A percentile compares a stretch with the other conserved stretches of the same genome.
Evolutionary conservation across 768 basidiomycete species (phyloP).

Genomic region (Kwoniella bestiolae): DNA sequence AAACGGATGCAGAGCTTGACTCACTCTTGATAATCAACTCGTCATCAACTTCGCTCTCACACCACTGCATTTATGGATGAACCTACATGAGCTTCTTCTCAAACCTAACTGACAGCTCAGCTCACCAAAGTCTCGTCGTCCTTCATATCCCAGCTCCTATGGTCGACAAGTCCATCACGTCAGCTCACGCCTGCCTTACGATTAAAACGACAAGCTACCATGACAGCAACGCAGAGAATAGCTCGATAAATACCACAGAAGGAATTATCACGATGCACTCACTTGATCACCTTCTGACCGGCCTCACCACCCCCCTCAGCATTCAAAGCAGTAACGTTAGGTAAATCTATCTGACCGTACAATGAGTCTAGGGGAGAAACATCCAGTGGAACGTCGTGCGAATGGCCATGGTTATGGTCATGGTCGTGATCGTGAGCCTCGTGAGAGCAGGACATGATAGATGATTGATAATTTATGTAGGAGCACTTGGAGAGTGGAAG

Average conservation of each 20-base stretch:
- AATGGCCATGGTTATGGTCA: slow-evolving; percentile 59
- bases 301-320: slow-evolving; percentile 61
- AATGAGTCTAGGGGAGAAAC: slow-evolving; percentile 59
- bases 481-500: neutral
- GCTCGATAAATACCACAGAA: neutral
- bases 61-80: slow-evolving; percentile 61
- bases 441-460: slow-evolving; percentile 31
- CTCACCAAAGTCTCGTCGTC: slow-evolving; percentile 71
- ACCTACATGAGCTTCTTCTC: neutral
- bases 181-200: too few species aligned
- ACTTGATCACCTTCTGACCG: slow-evolving; percentile 69
- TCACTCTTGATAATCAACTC: slow-evolving; percentile 63
- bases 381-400: slow-evolving; percentile 57
- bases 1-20: neutral
- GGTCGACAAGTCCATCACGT: neutral
- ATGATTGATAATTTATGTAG: neutral
- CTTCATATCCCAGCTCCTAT: slow-evolving; percentile 75
- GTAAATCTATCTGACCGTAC: slow-evolving; percentile 73
- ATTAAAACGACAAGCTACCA: too few species aligned
- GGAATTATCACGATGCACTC: slow-evolving; percentile 11
- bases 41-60: slow-evolving; percentile 91
- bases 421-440: slow-evolving; percentile 42
- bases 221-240: too few species aligned
- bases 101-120: neutral
- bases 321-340: slow-evolving; percentile 81